Conservation (phyloP, 805 yeast genomes). For the Pichia deserticola region DNA sequence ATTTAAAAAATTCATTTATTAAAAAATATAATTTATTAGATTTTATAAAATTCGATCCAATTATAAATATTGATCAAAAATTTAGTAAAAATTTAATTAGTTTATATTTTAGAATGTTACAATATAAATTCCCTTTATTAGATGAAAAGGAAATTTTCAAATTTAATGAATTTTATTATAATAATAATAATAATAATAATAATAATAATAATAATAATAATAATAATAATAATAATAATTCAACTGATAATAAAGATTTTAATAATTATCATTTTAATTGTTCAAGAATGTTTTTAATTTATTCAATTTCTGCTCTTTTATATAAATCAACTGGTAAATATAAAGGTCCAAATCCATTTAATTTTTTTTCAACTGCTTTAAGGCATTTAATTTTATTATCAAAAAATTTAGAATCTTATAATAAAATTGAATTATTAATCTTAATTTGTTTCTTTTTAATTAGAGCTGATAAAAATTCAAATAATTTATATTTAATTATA, state of each 20-base stretch:
- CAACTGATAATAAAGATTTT: slow-evolving; percentile 14
- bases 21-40: slow-evolving; percentile 42
- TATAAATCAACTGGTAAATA: slow-evolving; percentile 52
- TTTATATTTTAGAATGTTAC: slow-evolving; percentile 48
- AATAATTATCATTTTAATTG: slow-evolving; percentile 45
- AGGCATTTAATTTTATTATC: slow-evolving; percentile 44
- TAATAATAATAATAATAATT: slow-evolving; percentile 11
- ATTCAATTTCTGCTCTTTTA: slow-evolving; percentile 43
- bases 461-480: slow-evolving; percentile 55
- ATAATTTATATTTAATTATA: slow-evolving; percentile 45
- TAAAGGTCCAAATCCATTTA: slow-evolving; percentile 45
- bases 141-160: slow-evolving; percentile 44
- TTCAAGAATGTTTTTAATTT: slow-evolving; percentile 50
- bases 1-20: slow-evolving; percentile 21
- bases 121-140: slow-evolving; percentile 49
- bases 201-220: slow-evolving; percentile 8
- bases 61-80: slow-evolving; percentile 43
- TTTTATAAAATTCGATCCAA: slow-evolving; percentile 41
- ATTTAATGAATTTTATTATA: slow-evolving; percentile 43
- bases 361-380: slow-evolving; percentile 54
- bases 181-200: too few relatives aligned
- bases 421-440: slow-evolving; percentile 46
- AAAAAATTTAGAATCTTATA: slow-evolving; percentile 31
- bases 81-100: slow-evolving; percentile 44
- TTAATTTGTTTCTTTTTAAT: slow-evolving; percentile 48